Evolutionary conservation across 129 eudicot species (phyloP), one percentile per base, ranked within the genome.

Genomic region (Deinandra increscens): DNA sequence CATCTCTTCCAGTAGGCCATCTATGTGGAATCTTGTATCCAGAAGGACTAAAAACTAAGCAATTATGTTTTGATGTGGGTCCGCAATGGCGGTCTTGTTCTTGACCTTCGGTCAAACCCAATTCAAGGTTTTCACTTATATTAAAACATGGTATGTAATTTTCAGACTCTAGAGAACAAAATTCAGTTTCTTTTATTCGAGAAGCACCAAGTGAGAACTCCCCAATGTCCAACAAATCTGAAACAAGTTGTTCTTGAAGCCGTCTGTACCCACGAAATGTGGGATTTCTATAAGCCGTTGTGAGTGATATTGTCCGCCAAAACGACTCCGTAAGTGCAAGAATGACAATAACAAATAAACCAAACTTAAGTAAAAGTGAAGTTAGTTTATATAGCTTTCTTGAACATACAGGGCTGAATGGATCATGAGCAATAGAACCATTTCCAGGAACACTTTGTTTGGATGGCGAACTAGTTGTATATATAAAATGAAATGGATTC

Each of bases 1-100:
- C 87, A 77, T 94, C 99, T 86, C 70, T 87, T 72, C 99, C 99
- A 12, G 96, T 82, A 78, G 99, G 99, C 99, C 99, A 94, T 68
- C 99, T 80, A 23, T 89, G 94, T 48, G 99, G 99, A 83, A 87
- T 82, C 69, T 78, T 94, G 80, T 94, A 94, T 62, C 69, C 81
- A 20, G 66, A 58, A 19, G 99, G 99, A 8, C 96, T 79, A 39
- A 77, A 85, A 64, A 90, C 89, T 80, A 94, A 84, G 80, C 99
- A 94, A 75, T 78, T 76, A 43, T 80, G 87, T 41, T 75, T 79
- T 7, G 83, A 76, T 1, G 74, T 75, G 15, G 56, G 73, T 61
- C 80, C 79, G 61, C 99, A 94, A 51, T 83, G 91, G 39, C 99
- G 99, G 58, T 85, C 88, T 64, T 69, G 68, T 73, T 89, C 96